Base-by-base conservation (phyloP, 257 asterid species). In the Linaria vulgaris region DNA sequence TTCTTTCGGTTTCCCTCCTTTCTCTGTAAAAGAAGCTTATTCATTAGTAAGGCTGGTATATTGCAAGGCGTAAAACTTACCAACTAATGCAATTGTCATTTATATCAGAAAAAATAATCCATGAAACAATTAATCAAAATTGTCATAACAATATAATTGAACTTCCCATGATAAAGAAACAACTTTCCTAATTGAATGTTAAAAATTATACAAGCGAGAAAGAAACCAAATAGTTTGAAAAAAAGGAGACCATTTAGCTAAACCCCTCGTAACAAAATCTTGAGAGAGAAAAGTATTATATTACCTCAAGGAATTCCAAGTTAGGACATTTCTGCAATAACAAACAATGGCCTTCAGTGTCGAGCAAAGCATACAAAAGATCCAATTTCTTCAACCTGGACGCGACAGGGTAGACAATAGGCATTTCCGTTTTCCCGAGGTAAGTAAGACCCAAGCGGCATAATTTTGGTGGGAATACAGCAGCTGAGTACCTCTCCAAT, bases 231-330 rank as follows among this genome's bases (percentile, higher is more conserved):
- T 16, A 27, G 22, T 13, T 23, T 9, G 34, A 11, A 41, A 9
- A 37, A 9, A 30, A n/a, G n/a, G 31, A 52, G 27, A 58, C 67
- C 50, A 46, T 37, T 13, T 37, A 63, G 52, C 50, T 62, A 24
- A 59, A 11, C 31, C 22, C 8, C 16, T 70, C 49, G 59, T 31
- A 47, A 24, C 12, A 2, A 44, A 43, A 56, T 52, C 46, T 46
- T 17, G 12, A 20, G 15, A 17, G 23, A 56, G 43, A 41, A 56
- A 61, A 56, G 6, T 27, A 27, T 3, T 27, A 61, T 9, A 17
- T 52, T 62, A 80, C 89, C 86, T 83, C 84, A 17, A 83, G 90
- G 54, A 78, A 63, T 69, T 83, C 84, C 84, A 83, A 67, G 78
- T 78, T 80, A 9, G 71, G 84, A 67, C 90, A 83, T 65, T 60